phyloP scores from a whole-genome alignment of 2,329 filamentous ascomycete genomes.

The Gnomoniopsis sp. region DNA sequence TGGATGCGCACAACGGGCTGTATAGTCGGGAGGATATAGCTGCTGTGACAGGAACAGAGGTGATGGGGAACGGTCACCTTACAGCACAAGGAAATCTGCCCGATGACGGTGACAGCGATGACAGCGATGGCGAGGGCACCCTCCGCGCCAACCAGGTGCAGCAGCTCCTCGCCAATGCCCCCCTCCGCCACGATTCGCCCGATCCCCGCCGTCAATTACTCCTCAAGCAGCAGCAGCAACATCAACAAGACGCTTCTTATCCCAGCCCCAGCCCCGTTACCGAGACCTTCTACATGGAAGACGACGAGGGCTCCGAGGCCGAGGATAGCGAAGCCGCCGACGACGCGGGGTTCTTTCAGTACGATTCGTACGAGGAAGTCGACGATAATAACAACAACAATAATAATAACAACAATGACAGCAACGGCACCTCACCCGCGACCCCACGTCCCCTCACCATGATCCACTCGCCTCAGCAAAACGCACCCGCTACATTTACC shows the following conservation, averaged over 20 bases:
- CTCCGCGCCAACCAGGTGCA: constrained; percentile 13
- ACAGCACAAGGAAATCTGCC: neutral
- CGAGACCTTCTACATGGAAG: constrained; percentile 17
- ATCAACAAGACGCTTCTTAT: neutral
- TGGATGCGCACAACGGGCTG: constrained; percentile 7
- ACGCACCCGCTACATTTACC: neutral
- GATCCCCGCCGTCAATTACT: neutral
- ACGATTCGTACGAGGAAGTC: constrained; percentile 16
- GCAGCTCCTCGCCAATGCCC: constrained; percentile 8
- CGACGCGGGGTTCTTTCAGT: constrained; percentile 3
- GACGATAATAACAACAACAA: no score
- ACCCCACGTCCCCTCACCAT: no score
- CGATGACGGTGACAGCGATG: constrained; percentile 1
- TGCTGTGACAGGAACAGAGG: constrained; percentile 9
- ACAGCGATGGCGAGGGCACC: constrained; percentile 11
- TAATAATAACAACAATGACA: no score
- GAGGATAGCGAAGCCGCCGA: constrained; percentile 5
- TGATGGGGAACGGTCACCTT: constrained; percentile 1
- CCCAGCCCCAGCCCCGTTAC: constrained; percentile 11
- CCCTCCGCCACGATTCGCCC: neutral
- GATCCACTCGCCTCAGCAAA: constrained; percentile 10
- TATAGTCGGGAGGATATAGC: constrained; percentile 10
- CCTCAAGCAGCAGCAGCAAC: neutral
- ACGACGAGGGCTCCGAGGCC: constrained; percentile 15
- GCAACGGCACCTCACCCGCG: no score